Evolutionary conservation across 257 asterid genomes (phyloP).

Genomic region (Rubia yunnanensis): DNA sequence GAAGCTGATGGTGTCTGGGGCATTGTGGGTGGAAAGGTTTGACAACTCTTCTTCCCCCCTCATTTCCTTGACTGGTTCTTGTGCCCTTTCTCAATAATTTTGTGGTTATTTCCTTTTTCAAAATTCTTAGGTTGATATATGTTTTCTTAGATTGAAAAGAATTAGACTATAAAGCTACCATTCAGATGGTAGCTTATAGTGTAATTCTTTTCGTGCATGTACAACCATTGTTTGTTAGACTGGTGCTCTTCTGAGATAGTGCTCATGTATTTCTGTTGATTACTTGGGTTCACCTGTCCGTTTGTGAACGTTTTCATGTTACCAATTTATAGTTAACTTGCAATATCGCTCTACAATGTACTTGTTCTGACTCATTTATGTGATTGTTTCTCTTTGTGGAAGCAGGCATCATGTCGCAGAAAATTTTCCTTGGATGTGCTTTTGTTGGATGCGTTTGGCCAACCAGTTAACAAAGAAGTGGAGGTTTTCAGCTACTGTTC

Average conservation of each 20-base stretch:
- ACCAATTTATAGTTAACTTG: not conserved
- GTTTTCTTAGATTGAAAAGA: too few species aligned
- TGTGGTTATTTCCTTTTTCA: not conserved
- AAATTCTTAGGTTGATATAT: not conserved
- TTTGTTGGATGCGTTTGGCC: constrained; percentile 49
- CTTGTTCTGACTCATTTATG: not conserved
- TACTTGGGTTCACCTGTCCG: not conserved
- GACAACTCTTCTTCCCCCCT: constrained; percentile 5
- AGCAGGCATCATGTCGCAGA: constrained; percentile 87
- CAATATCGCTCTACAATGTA: not conserved
- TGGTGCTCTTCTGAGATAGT: not conserved
- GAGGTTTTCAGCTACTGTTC: constrained; percentile 44
- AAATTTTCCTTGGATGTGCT: constrained; percentile 66
- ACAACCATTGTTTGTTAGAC: not conserved
- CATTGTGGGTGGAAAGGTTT: constrained; percentile 94
- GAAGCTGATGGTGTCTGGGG: constrained; percentile 79
- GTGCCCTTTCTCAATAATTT: not conserved
- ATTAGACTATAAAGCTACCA: too few species aligned
- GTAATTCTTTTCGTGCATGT: not conserved
- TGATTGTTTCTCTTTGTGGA: constrained; percentile 12
- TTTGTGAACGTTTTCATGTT: not conserved
- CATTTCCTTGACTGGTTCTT: not conserved
- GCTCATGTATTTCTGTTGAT: not conserved
- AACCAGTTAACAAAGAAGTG: constrained; percentile 44
- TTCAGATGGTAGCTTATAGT: not conserved